Evolutionary conservation across 1,284 basidiomycete species (phyloP), one percentile per base, ranked within the genome.

Genomic region (Irpex rosettiformis): DNA sequence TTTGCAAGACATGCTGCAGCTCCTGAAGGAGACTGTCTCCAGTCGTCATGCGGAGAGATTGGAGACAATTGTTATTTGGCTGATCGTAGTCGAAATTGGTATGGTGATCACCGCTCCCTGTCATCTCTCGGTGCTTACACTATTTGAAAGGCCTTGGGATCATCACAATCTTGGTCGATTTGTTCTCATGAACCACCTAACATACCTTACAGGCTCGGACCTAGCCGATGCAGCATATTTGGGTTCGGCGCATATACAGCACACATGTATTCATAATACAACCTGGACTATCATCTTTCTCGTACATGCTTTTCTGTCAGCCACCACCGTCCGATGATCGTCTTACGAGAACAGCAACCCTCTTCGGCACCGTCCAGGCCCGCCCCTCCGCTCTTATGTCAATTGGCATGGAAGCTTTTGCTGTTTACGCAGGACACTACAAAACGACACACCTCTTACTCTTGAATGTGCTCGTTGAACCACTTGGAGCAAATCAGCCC

Each of bases 1-100:
- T 59, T 77, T 98, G 42, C 95, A 98, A 79, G 95, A 98, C 71
- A 97, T 98, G 93, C 84, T 98, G 7, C 91, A 95, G 71, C 81
- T 98, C 56, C 79, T 98, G 53, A 98, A 98, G 75, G 96, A 98
- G 74, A 91, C 92, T 7, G 96, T 97, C 33, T 94, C 93, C 22
- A 93, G 88, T 62, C 85, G 87, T 66, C 95, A 98, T 67, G 88
- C 93, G 1, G 95, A 98, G 73, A 85, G 94, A 42, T 79, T 98
- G n/a, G 95, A 98, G 73, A 91, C 93, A 66, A 94, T 98, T 63
- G 93, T 98, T 65, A 97, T 98, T 63, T 86, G 88, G 54, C 80
- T 98, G 61, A 98, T 98, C 72, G 94, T 76, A 49, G 88, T 96
- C 57, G 91, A 95, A 73, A 94, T 95, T 61, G 82, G 90, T 91